These are phyloP conservation scores for Lodderomyces beijingensis DNA, from an alignment of 1,139 yeast species.

Conservation along the genomic window DNA sequence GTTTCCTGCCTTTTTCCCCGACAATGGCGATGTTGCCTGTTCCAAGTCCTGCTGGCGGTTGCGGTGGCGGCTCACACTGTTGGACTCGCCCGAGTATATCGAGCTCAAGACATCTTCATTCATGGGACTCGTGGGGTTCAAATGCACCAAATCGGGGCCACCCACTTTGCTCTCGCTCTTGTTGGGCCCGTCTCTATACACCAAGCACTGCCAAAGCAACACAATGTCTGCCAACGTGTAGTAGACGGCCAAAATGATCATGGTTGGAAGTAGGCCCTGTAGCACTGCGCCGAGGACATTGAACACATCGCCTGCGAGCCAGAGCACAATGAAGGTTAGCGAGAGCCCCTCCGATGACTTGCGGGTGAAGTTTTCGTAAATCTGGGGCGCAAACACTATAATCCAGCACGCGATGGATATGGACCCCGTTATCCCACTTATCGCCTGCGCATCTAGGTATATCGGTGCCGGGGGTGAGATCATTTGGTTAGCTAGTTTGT, in stretches of 20 bases:
- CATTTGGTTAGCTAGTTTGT: too few relatives aligned
- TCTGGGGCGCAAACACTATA: conserved; percentile 95
- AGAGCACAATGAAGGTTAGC: conserved; percentile 71
- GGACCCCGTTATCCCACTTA: conserved; percentile 86
- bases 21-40: neutral
- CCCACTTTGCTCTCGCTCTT: conserved; percentile 17
- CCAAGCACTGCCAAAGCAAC: conserved; percentile 73
- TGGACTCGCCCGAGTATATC: conserved; percentile 40
- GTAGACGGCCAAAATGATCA: conserved; percentile 85
- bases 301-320: conserved; percentile 89
- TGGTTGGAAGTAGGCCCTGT: conserved; percentile 88
- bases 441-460: conserved; percentile 66
- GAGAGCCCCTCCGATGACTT: conserved; percentile 87
- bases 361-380: conserved; percentile 82
- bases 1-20: conserved; percentile 10
- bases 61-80: conserved; percentile 2
- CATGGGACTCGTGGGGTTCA: conserved; percentile 87
- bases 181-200: conserved; percentile 51
- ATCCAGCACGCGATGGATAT: conserved; percentile 97
- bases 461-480: conserved; percentile 62
- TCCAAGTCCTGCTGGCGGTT: conserved; percentile 3
- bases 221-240: conserved; percentile 89
- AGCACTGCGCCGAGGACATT: conserved; percentile 84
- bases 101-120: conserved; percentile 63
- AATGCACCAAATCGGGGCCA: conserved; percentile 62